phyloP scores from a whole-genome alignment of 352 stramenopile genomes.

The Phytophthora vignae region DNA sequence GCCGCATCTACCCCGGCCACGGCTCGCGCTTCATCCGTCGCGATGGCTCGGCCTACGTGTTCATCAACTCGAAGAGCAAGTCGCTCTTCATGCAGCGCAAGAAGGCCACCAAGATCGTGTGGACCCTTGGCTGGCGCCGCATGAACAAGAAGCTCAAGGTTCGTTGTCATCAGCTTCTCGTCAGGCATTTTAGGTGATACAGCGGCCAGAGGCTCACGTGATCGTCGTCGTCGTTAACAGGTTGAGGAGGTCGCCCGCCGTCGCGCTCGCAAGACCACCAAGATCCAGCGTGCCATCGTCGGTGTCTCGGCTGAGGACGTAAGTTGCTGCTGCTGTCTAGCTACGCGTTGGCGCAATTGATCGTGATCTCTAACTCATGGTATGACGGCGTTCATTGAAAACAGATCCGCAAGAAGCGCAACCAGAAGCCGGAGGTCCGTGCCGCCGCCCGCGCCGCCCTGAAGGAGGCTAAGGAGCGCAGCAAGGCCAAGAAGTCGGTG shows the following conservation, averaged over 20 bases:
- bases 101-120: slow-evolving; percentile 99
- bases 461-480: slow-evolving; percentile 92
- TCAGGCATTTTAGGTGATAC: background rate
- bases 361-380: background rate
- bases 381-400: background rate
- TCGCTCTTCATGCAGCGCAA: slow-evolving; percentile 99
- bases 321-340: slow-evolving; percentile 22
- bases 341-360: background rate
- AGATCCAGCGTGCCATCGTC: slow-evolving; percentile 98
- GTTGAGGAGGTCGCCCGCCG: slow-evolving; percentile 86
- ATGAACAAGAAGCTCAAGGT: slow-evolving; percentile 99
- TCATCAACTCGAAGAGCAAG: slow-evolving; percentile 98
- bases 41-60: slow-evolving; percentile 96
- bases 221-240: slow-evolving; percentile 27
- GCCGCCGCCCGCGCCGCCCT: slow-evolving; percentile 92
- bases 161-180: slow-evolving; percentile 23
- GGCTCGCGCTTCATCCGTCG: slow-evolving; percentile 98
- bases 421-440: slow-evolving; percentile 95
- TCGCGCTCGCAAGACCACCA: slow-evolving; percentile 94
- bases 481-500: slow-evolving; percentile 85
- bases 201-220: background rate
- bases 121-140: slow-evolving; percentile 97
- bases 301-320: slow-evolving; percentile 96
- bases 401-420: slow-evolving; percentile 98
- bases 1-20: slow-evolving; percentile 98